Base-by-base conservation (phyloP, 768 basidiomycete genomes). In the Cystobasidium ongulense region DNA sequence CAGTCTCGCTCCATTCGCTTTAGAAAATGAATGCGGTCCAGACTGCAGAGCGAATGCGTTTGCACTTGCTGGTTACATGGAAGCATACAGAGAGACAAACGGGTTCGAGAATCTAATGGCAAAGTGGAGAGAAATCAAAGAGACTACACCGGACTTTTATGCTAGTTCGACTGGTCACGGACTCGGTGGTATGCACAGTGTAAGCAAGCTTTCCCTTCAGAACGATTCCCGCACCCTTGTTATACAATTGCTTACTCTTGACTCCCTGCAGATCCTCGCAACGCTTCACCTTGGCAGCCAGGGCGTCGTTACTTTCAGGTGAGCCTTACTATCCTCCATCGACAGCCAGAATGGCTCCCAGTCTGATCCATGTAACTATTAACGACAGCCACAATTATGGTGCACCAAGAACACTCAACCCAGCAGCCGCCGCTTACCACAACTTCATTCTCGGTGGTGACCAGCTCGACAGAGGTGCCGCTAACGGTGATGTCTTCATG, bases 31-130 rank as follows among this genome's bases (percentile, higher is more conserved):
- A 17, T 73, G 72, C 43, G 29, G 46, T 3, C 46, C 72, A 10
- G 72, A 41, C n/a, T 73, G 72, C 63, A 8, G 35, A 21, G 72
- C 63, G 7, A 73, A 73, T 33, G 35, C 64, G 1, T 73, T 11
- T 46, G 67, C 68, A 3, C 25, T 54, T 8, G 64, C 66, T 4
- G 72, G 72, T 13, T 73, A 65, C 43, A 36, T 73, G 23, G 72
- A 73, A 41, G 59, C 62, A 10, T 70, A 73, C 35, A 35, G n/a
- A 17, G 72, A 33, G n/a, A 73, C 72, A 15, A 73, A 73, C 33
- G 54, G 63, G 31, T 73, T 73, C 46, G 38, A 25, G 27, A 35
- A 33, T 25, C 8, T 15, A 1, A 46, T 63, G 7, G 64, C 52
- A 5, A 57, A 36, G 38, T 71, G 54, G 33, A 38, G 41, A 52